phyloP scores from a whole-genome alignment of 139 green algal genomes.

The Asterochloris sp. region DNA sequence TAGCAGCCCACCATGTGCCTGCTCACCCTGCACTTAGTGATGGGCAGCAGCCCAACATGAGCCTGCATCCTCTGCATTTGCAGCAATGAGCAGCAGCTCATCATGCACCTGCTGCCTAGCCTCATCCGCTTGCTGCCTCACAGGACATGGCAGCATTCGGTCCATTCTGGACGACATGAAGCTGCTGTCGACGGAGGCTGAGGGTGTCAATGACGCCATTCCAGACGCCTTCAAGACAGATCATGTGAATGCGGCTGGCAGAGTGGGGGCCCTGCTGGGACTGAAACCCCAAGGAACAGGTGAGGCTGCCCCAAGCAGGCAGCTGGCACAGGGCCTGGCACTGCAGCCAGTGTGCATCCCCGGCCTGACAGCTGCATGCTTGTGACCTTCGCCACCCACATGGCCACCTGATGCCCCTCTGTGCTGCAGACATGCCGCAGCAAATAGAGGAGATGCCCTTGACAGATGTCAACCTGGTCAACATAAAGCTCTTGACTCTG shows the following conservation, averaged over 20 bases:
- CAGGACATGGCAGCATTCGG: constrained; percentile 47
- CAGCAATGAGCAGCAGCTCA: too few relatives aligned
- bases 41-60: too few relatives aligned
- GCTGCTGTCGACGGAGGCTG: constrained; percentile 58
- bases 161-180: constrained; percentile 59
- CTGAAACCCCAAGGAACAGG: constrained; percentile 19
- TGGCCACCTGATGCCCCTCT: neutral
- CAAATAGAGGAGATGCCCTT: constrained; percentile 47
- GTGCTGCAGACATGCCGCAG: constrained; percentile 34
- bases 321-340: too few relatives aligned
- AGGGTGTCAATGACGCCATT: constrained; percentile 47
- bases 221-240: constrained; percentile 18
- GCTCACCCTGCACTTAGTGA: too few relatives aligned
- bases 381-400: too few relatives aligned
- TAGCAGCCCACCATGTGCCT: too few relatives aligned
- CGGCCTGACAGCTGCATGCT: too few relatives aligned
- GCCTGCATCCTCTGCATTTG: too few relatives aligned
- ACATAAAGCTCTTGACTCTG: constrained; percentile 62
- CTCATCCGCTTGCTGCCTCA: neutral
- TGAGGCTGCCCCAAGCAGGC: neutral
- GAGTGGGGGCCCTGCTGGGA: constrained; percentile 52
- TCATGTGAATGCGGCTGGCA: constrained; percentile 33
- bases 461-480: constrained; percentile 56
- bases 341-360: too few relatives aligned
- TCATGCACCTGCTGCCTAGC: too few relatives aligned